phyloP scores from a whole-genome alignment of 441 rosid species.

The Brassica hybrid region DNA sequence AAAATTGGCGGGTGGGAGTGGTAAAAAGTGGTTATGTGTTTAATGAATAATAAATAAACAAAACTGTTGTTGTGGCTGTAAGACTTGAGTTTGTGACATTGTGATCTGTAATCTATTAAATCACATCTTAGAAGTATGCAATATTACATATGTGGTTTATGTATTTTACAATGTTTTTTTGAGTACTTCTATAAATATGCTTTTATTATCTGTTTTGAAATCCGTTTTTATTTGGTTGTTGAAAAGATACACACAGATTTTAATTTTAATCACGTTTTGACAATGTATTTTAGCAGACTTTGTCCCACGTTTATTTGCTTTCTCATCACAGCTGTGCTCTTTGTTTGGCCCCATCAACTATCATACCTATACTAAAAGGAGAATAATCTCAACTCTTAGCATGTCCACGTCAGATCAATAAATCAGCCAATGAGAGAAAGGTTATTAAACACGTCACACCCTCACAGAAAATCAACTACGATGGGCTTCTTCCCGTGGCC shows the following conservation, averaged over 20 bases:
- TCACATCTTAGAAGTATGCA: not conserved
- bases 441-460: too few relatives aligned
- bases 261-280: not conserved
- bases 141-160: not conserved
- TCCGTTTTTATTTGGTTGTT: not conserved
- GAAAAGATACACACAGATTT: not conserved
- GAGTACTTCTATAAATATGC: too few relatives aligned
- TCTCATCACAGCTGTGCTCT: not conserved
- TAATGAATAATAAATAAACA: constrained; percentile 26
- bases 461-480: too few relatives aligned
- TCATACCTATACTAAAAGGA: too few relatives aligned
- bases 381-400: too few relatives aligned
- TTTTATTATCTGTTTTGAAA: not conserved
- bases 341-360: not conserved
- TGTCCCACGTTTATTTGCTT: not conserved
- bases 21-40: constrained; percentile 16
- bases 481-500: too few relatives aligned
- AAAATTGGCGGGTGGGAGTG: constrained; percentile 19
- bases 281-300: not conserved
- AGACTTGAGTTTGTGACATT: constrained; percentile 27
- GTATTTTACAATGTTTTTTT: not conserved
- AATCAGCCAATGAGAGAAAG: too few relatives aligned
- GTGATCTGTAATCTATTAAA: not conserved
- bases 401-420: too few relatives aligned
- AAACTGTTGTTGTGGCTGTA: constrained; percentile 28